A percentile compares a stretch with the other conserved stretches of the same genome.
Evolutionary conservation across 345 rosid species (phyloP).

Genomic region (Populus euphratica): DNA sequence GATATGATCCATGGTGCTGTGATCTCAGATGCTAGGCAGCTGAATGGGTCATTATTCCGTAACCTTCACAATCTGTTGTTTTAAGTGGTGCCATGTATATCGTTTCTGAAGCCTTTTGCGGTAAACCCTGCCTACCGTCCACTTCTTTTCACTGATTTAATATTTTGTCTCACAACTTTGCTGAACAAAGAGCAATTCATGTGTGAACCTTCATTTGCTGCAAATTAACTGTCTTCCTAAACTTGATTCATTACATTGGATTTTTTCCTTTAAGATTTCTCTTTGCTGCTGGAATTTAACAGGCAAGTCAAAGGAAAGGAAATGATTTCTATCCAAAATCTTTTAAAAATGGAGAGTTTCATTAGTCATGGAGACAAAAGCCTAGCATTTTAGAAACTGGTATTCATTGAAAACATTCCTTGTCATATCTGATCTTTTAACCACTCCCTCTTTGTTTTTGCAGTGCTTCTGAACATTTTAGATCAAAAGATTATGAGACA

Average conservation of each 20-base stretch:
- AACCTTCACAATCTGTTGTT: not conserved
- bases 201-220: not conserved
- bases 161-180: not conserved
- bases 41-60: not conserved
- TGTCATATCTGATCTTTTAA: not conserved
- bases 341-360: no score
- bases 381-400: no score
- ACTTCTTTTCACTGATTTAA: not conserved
- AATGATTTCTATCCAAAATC: not conserved
- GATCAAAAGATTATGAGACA: constrained; percentile 65
- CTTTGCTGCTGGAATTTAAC: not conserved
- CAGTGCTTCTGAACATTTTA: constrained; percentile 80
- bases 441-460: constrained; percentile 14
- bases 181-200: not conserved
- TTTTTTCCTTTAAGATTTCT: not conserved
- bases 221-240: not conserved
- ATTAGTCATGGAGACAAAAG: no score
- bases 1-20: no score
- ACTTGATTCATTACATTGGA: not conserved
- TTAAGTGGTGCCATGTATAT: not conserved
- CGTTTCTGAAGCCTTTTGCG: not conserved
- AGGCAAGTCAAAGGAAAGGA: not conserved
- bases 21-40: not conserved
- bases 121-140: not conserved
- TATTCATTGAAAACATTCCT: not conserved